Evolutionary conservation across 495 filamentous ascomycete species (phyloP).

Genomic region (Xylaria castorea): DNA sequence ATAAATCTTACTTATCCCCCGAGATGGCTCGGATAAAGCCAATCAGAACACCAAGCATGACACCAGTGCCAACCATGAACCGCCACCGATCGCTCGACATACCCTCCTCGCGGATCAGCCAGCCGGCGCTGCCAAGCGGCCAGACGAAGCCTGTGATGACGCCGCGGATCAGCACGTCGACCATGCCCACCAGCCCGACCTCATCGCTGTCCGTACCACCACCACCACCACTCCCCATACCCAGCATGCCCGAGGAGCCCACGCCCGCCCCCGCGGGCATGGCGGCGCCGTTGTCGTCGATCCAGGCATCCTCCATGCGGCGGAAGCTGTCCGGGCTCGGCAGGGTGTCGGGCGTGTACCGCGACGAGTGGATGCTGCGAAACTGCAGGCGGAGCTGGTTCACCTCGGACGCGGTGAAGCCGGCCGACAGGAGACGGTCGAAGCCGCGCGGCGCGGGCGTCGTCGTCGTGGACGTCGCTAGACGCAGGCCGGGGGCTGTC

Average conservation of each 20-base stretch:
- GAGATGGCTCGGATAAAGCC: conserved; percentile 51
- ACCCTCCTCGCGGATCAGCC: conserved; percentile 86
- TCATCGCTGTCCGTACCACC: conserved; percentile 58
- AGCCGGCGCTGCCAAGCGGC: conserved; percentile 83
- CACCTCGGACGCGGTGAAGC: conserved; percentile 83
- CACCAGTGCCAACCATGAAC: conserved; percentile 81
- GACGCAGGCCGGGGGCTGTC: not conserved
- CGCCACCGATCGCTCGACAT: conserved; percentile 84
- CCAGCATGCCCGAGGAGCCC: conserved; percentile 35
- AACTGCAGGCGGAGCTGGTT: conserved; percentile 85
- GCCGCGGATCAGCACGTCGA: conserved; percentile 89
- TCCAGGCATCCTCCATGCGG: conserved; percentile 88
- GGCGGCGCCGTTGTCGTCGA: conserved; percentile 71
- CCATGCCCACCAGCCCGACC: conserved; percentile 44
- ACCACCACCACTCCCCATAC: conserved; percentile 46
- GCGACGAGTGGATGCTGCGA: conserved; percentile 73
- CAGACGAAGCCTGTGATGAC: conserved; percentile 93
- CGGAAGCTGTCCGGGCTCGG: conserved; percentile 62
- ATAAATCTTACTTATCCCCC: conserved; percentile 36
- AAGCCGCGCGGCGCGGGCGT: conserved; percentile 81
- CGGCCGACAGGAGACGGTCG: conserved; percentile 79
- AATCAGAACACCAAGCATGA: conserved; percentile 59
- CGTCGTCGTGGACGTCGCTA: conserved; percentile 37
- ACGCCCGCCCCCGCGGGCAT: conserved; percentile 41
- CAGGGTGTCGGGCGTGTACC: conserved; percentile 86